phyloP scores from a whole-genome alignment of 2,329 filamentous ascomycete genomes.

The Fusarium concolor region DNA sequence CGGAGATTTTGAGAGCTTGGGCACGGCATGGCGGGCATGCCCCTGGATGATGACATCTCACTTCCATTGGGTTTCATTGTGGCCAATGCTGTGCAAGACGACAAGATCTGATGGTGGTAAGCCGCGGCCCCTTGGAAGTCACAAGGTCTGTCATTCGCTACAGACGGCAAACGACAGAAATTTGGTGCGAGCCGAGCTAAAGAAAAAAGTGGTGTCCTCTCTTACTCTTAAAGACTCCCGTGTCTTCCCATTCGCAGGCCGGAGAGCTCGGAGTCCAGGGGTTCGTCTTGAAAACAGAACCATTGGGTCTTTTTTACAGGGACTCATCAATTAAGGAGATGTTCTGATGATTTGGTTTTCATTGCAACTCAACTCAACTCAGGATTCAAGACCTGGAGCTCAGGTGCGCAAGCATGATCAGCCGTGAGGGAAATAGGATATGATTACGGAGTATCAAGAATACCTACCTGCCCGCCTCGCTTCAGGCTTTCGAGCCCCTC shows the following conservation, averaged over 20 bases:
- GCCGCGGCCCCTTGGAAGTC: constrained; percentile 4
- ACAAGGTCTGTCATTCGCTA: constrained; percentile 8
- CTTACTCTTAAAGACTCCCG: constrained; percentile 29
- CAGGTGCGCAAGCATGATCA: background rate
- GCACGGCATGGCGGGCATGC: constrained; percentile 22
- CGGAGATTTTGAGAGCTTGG: constrained; percentile 34
- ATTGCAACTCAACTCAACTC: background rate
- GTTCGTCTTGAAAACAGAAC: constrained; percentile 10
- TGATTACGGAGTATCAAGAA: constrained; percentile 27
- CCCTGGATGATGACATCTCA: constrained; percentile 41
- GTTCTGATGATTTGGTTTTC: constrained; percentile 21
- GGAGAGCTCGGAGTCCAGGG: constrained; percentile 44
- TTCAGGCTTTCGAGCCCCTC: background rate
- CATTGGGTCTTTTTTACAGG: constrained; percentile 21
- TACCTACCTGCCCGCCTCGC: background rate
- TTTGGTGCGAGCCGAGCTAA: constrained; percentile 22
- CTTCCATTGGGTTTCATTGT: constrained; percentile 26
- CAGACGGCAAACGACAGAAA: constrained; percentile 6
- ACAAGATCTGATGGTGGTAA: constrained; percentile 30
- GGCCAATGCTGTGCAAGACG: constrained; percentile 16
- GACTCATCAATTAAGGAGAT: constrained; percentile 13
- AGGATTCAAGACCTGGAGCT: constrained; percentile 4
- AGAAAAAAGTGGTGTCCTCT: constrained; percentile 28
- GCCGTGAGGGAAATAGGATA: background rate
- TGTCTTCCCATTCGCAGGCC: constrained; percentile 46